Evolutionary conservation across 331 rosid species (phyloP).

Genomic region (Erythrophleum ivorense): DNA sequence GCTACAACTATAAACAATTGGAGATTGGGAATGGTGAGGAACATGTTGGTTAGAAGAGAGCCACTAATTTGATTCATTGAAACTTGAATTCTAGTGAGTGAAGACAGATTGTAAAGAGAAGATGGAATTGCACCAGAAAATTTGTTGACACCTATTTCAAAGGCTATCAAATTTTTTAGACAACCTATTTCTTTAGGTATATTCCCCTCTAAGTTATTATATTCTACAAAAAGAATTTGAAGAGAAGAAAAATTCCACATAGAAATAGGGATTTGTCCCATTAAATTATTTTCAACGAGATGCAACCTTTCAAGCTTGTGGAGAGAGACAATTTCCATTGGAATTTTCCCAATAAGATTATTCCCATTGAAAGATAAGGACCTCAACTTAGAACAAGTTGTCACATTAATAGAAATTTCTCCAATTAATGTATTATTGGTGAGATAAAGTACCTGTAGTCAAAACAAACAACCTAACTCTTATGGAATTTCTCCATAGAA

Average conservation of each 20-base stretch:
- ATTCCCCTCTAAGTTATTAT: background rate
- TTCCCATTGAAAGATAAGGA: background rate
- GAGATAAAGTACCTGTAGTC: conserved; percentile 3
- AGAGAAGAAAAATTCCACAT: conserved; percentile 11
- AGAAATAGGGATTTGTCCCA: background rate
- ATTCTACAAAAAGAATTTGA: background rate
- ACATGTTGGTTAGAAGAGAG: conserved; percentile 40
- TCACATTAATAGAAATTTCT: background rate
- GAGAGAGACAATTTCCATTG: background rate
- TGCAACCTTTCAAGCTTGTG: background rate
- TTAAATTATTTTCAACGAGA: background rate
- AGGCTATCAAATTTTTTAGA: background rate
- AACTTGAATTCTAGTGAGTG: background rate
- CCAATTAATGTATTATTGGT: background rate
- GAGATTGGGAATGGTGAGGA: conserved; percentile 36
- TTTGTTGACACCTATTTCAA: background rate
- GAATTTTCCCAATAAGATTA: background rate
- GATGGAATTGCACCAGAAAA: conserved; percentile 30
- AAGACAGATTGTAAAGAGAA: conserved; percentile 40
- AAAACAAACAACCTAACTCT: conserved; percentile 40
- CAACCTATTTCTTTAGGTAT: background rate
- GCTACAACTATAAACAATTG: background rate
- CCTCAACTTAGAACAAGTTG: background rate
- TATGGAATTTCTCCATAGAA: conserved; percentile 41
- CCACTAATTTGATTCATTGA: conserved; percentile 31